These are phyloP conservation scores for Sherardia arvensis DNA, from an alignment of 257 asterid genomes.

Conservation along the genomic window DNA sequence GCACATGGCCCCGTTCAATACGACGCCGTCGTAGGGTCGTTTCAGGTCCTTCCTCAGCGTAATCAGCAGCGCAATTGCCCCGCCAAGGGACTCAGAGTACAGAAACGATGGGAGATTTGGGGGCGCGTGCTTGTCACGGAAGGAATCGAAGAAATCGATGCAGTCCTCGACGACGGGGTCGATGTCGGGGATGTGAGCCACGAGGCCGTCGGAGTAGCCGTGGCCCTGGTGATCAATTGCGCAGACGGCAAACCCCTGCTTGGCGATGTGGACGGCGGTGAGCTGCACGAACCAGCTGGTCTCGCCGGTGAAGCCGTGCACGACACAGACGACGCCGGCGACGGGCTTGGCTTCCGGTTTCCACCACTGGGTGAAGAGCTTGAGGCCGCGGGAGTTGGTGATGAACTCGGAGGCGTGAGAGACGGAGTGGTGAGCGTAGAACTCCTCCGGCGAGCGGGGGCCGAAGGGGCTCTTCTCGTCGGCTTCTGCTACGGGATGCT, in stretches of 20 bases:
- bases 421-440: slow-evolving; percentile 76
- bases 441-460: slow-evolving; percentile 43
- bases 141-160: slow-evolving; percentile 40
- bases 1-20: slow-evolving; percentile 91
- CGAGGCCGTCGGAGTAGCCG: slow-evolving; percentile 79
- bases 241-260: slow-evolving; percentile 87
- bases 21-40: slow-evolving; percentile 60
- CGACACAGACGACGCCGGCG: slow-evolving; percentile 60
- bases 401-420: slow-evolving; percentile 57
- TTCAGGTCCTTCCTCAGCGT: slow-evolving; percentile 55
- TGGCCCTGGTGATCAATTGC: slow-evolving; percentile 97
- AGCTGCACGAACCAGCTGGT: slow-evolving; percentile 90
- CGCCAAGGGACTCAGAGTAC: slow-evolving; percentile 86
- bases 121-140: slow-evolving; percentile 37
- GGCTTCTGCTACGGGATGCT: slow-evolving; percentile 88
- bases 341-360: slow-evolving; percentile 28
- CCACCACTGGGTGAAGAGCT: slow-evolving; percentile 97
- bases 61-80: slow-evolving; percentile 78
- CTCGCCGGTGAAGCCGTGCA: slow-evolving; percentile 98
- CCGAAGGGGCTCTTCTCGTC: slow-evolving; percentile 73
- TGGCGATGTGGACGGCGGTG: slow-evolving; percentile 62
- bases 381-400: slow-evolving; percentile 63
- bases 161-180: slow-evolving; percentile 74
- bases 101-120: slow-evolving; percentile 52
- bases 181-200: slow-evolving; percentile 72